Evolutionary conservation across 2,329 filamentous ascomycete genomes (phyloP), one percentile per base, ranked within the genome.

Genomic region (Colletotrichum kahawae): DNA sequence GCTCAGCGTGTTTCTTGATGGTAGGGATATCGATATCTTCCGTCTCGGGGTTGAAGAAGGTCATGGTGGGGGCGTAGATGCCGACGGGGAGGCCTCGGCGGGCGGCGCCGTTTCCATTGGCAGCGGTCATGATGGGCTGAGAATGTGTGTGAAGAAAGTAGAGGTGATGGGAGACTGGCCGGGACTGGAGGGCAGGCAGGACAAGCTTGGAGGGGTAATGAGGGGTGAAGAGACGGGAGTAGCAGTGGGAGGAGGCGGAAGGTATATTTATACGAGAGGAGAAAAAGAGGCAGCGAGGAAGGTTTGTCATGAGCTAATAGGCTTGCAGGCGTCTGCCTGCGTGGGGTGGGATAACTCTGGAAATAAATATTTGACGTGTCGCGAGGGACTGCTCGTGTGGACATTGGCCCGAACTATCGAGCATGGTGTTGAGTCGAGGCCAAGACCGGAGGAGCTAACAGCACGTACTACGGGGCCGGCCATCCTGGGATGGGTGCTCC

Each of bases 11-110:
- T 82, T 91, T 93, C 85, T 95, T 94, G 86, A 97, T 94, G 75
- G 91, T 90, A 43, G 93, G 89, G 77, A 96, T 92, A 82, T 98
- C 95, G 80, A 98, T 90, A 64, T 97, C 94, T 85, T 98, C 95
- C 60, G 94, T 97, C 78, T 93, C 90, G 8, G 93, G 89, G 85
- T 96, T 88, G 88, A 98, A 98, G 84, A 98, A 97, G 80, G 95
- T 97, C 92, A 97, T 95, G 76, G 94, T 96, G 31, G 95, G 95
- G 75, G 94, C 94, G 84, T 97, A 97, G 83, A 97, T 95, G 82
- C 95, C 95, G 81, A 93, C 93, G 59, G 94, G 93, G 70, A 97
- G 90, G 77, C 93, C 89, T 74, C 89, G 86, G 76, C 86, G 86
- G 21, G 84, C 77, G 77, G 84, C 82, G 67, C 77, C 77, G 54